phyloP scores from a whole-genome alignment of 2,329 filamentous ascomycete species.

The Trichoderma atrobrunneum region DNA sequence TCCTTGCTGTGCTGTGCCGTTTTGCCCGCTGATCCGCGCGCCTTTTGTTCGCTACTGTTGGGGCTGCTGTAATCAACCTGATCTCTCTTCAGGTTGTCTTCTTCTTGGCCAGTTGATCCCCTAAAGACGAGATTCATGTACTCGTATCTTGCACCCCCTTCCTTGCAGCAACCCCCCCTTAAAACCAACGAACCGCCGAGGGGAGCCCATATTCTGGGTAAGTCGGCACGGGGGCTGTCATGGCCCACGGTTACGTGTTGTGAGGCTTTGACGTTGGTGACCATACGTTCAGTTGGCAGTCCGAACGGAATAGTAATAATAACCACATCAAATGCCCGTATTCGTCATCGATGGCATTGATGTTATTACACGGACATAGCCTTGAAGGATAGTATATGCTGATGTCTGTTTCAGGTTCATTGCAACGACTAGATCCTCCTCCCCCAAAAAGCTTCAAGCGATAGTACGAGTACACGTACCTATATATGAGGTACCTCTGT shows the following conservation, averaged over 20 bases:
- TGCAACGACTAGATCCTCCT: neutral
- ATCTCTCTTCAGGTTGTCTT: neutral
- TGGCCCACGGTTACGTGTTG: slow-evolving; percentile 5
- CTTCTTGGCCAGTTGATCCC: neutral
- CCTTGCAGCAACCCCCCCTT: neutral
- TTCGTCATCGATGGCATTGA: neutral
- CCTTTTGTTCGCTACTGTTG: neutral
- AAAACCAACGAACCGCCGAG: neutral
- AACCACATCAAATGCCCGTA: neutral
- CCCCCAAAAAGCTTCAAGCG: neutral
- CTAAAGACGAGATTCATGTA: neutral
- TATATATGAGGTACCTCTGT: neutral
- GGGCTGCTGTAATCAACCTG: neutral
- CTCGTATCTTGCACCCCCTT: neutral
- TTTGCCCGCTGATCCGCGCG: slow-evolving; percentile 12
- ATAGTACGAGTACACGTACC: neutral
- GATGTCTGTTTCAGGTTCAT: neutral
- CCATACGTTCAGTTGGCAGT: neutral
- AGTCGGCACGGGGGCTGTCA: slow-evolving; percentile 21
- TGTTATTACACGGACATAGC: neutral
- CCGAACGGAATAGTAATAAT: neutral
- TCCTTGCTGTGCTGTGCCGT: neutral
- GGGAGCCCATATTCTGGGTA: slow-evolving; percentile 22
- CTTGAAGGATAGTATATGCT: neutral
- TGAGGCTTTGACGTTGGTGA: neutral